Percentiles rank a stretch among this genome's conserved stretches.
Evolutionary conservation across 805 yeast species (phyloP).

Genomic region (Yarrowia bubula): DNA sequence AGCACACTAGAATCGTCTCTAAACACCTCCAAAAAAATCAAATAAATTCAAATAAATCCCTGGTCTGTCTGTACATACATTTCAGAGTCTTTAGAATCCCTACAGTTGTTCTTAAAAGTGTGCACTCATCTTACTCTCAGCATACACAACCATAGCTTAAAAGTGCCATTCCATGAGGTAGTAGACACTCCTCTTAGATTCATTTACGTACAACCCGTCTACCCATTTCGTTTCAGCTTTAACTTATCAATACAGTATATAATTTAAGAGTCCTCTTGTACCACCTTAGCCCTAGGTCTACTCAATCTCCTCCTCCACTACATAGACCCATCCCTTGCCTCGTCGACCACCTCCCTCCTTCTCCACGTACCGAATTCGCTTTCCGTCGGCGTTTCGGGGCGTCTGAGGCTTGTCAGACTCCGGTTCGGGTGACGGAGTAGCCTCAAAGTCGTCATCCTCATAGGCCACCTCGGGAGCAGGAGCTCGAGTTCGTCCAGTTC

Average conservation of each 20-base stretch:
- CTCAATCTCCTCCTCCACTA: constrained; percentile 23
- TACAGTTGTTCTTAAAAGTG: too few species aligned
- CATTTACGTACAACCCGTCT: neutral
- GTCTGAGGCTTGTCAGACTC: neutral
- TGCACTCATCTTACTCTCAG: too few species aligned
- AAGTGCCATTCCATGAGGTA: too few species aligned
- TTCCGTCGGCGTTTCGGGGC: constrained; percentile 7
- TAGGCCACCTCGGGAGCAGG: neutral
- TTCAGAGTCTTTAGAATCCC: too few species aligned
- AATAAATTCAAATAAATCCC: too few species aligned
- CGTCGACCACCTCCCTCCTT: neutral
- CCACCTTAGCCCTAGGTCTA: neutral
- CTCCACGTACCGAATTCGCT: constrained; percentile 16
- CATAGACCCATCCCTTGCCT: constrained; percentile 20
- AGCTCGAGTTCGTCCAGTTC: constrained; percentile 1
- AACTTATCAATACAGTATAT: constrained; percentile 23
- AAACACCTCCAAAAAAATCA: too few species aligned
- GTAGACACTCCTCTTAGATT: too few species aligned
- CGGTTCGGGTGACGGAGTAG: neutral
- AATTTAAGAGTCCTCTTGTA: constrained; percentile 7
- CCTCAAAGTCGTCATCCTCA: neutral
- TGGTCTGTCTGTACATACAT: too few species aligned
- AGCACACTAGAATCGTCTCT: too few species aligned
- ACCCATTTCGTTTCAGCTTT: too few species aligned
- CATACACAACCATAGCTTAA: neutral